Base-by-base conservation (phyloP, 805 yeast genomes). In the Candida maesae region DNA sequence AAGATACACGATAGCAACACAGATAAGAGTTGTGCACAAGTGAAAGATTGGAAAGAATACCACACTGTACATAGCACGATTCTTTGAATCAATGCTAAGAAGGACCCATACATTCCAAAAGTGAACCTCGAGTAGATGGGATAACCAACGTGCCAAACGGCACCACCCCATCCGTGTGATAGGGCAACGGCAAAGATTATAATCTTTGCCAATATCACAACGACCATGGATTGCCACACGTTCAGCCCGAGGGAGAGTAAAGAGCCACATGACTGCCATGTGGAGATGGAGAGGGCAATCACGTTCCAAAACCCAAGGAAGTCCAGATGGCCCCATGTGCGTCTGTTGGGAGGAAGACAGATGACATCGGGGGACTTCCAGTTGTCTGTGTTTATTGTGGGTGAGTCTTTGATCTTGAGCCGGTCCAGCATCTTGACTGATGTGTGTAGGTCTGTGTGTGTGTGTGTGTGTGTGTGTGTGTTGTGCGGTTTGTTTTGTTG, bases 121-220 rank as follows among this genome's bases (percentile, higher is more conserved):
- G 70, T 58, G 35, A 66, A 63, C 36, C 79, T 56, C 18, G 66
- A 60, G 38, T 63, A 62, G 10, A 74, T 63, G 3, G 79, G 67
- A 47, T 64, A 75, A 1, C 79, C 78, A 31, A 75, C 62, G 52
- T 73, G 78, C 55, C 67, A 74, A 17, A 64, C 62, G 7, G 70
- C 65, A 25, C 80, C 79, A 13, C 67, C 69, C 54, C 67, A 65
- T 25, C 76, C 73, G 44, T 71, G 71, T 11, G 65, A 53, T 7
- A 70, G 55, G 10, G 76, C 70, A 33, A 68, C 56, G 3, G 61
- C 45, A 29, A 67, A 64, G 39, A 70, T 66, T 34, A 74, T 49
- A 12, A 61, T 21, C 37, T 70, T 66, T 5, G 69, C 76, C 16
- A 74, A 39, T 16, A 70, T 62, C 16, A 70, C 61, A 16, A 63